Evolutionary conservation across 805 yeast genomes (phyloP).

Genomic region (Kluyveromyces aestuarii): DNA sequence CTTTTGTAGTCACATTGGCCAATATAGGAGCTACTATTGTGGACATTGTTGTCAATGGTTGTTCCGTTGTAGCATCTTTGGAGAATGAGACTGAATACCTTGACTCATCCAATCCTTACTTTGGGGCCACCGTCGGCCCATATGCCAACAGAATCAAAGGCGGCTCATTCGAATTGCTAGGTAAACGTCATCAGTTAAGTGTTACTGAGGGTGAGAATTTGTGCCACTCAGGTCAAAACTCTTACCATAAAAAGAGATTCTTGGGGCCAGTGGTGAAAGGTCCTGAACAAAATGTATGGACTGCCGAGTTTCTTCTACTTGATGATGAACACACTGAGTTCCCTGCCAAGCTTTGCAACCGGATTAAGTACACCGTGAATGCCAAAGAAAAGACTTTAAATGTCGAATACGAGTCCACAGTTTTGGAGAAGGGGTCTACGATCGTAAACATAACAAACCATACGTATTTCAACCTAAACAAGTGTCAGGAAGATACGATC

Average conservation of each 20-base stretch:
- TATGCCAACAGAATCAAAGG: conserved; percentile 49
- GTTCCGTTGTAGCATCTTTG: conserved; percentile 34
- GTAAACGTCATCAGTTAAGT: conserved; percentile 33
- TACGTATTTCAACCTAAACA: conserved; percentile 46
- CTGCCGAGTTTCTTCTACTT: conserved; percentile 31
- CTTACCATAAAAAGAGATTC: conserved; percentile 42
- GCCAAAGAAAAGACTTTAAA: conserved; percentile 30
- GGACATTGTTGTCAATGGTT: conserved; percentile 32
- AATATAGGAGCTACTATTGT: conserved; percentile 47
- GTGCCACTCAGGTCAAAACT: conserved; percentile 48
- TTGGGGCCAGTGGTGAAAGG: conserved; percentile 43
- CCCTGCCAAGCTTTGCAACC: conserved; percentile 46
- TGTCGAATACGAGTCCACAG: conserved; percentile 36
- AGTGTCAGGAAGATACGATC: conserved; percentile 22
- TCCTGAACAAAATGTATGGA: conserved; percentile 21
- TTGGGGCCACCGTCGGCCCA: conserved; percentile 61
- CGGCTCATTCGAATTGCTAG: conserved; percentile 36
- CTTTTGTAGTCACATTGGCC: conserved; percentile 33
- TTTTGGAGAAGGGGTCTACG: conserved; percentile 32
- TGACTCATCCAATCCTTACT: conserved; percentile 36
- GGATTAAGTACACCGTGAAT: conserved; percentile 38
- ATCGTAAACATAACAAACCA: conserved; percentile 54
- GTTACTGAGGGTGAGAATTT: conserved; percentile 35
- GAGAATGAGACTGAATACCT: conserved; percentile 26
- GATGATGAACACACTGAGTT: conserved; percentile 46